A percentile compares a stretch with the other conserved stretches of the same genome.
Conservation (phyloP, 176 grass and related monocot species). For the Puya raimondii region DNA sequence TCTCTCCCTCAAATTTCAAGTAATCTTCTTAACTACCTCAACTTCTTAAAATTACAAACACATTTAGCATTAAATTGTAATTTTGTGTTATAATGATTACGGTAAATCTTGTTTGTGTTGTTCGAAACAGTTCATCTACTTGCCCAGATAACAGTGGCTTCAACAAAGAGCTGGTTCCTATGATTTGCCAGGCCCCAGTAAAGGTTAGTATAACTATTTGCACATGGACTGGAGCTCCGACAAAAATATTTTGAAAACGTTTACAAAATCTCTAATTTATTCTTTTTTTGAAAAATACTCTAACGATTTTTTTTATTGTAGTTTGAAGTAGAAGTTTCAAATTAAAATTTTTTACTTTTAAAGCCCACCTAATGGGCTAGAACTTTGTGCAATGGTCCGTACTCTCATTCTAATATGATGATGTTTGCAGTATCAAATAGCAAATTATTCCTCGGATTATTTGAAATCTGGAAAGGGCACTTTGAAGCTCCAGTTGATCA, state of each 20-base stretch:
- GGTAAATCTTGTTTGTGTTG: background rate
- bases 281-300: too few species aligned
- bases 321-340: background rate
- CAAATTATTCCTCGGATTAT: constrained; percentile 54
- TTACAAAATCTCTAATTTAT: too few species aligned
- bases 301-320: background rate
- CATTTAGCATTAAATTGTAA: background rate
- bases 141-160: constrained; percentile 37
- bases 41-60: too few species aligned
- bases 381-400: too few species aligned
- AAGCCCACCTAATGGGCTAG: background rate
- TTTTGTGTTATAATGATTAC: background rate
- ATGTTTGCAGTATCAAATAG: constrained; percentile 58
- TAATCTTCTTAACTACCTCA: constrained; percentile 9
- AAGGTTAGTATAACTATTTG: constrained; percentile 35
- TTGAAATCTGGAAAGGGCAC: constrained; percentile 24
- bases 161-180: constrained; percentile 29
- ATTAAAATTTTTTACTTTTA: background rate
- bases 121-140: constrained; percentile 33
- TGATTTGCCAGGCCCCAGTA: constrained; percentile 70
- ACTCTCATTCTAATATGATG: background rate
- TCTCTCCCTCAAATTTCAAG: constrained; percentile 87
- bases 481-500: constrained; percentile 65
- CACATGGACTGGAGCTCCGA: too few species aligned
- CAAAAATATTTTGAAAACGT: background rate